phyloP scores from a whole-genome alignment of 2,329 filamentous ascomycete genomes.

The Penicillium sp. region DNA sequence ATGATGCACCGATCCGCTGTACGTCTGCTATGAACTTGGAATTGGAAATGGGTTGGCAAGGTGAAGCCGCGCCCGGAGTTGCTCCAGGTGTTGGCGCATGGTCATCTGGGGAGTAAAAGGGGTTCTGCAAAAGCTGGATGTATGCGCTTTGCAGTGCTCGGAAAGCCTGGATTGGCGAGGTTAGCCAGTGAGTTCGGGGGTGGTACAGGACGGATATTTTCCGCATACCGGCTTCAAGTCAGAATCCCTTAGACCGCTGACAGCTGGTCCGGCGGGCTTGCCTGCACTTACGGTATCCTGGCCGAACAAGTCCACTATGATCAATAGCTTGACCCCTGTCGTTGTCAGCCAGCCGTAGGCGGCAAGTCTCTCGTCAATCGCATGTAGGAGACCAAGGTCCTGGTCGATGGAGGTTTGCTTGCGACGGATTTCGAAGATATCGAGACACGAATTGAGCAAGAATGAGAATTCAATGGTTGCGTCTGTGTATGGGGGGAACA shows the following conservation, averaged over 20 bases:
- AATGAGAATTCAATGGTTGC: conserved; percentile 81
- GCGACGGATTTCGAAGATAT: conserved; percentile 86
- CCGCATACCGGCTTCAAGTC: conserved; percentile 76
- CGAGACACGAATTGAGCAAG: conserved; percentile 84
- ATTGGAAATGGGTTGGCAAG: conserved; percentile 72
- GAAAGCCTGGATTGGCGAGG: conserved; percentile 64
- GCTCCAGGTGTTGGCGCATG: conserved; percentile 63
- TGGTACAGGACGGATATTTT: conserved; percentile 2
- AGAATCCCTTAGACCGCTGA: conserved; percentile 75
- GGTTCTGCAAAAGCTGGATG: conserved; percentile 84
- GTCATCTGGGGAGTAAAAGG: conserved; percentile 90
- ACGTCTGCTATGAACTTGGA: conserved; percentile 79
- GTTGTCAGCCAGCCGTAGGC: conserved; percentile 97
- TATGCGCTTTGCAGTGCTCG: conserved; percentile 91
- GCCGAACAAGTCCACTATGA: conserved; percentile 88
- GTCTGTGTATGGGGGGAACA: conserved; percentile 75
- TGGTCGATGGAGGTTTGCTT: conserved; percentile 73
- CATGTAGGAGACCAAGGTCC: conserved; percentile 88
- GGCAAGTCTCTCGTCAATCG: conserved; percentile 87
- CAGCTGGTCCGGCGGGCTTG: conserved; percentile 40
- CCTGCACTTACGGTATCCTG: conserved; percentile 46
- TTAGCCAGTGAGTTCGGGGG: conserved; percentile 5
- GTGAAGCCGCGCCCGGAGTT: conserved; percentile 43
- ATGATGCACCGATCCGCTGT: conserved; percentile 78
- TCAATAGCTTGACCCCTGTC: conserved; percentile 87